Evolutionary conservation across 495 filamentous ascomycete genomes (phyloP).

Genomic region (Daldinia decipiens): DNA sequence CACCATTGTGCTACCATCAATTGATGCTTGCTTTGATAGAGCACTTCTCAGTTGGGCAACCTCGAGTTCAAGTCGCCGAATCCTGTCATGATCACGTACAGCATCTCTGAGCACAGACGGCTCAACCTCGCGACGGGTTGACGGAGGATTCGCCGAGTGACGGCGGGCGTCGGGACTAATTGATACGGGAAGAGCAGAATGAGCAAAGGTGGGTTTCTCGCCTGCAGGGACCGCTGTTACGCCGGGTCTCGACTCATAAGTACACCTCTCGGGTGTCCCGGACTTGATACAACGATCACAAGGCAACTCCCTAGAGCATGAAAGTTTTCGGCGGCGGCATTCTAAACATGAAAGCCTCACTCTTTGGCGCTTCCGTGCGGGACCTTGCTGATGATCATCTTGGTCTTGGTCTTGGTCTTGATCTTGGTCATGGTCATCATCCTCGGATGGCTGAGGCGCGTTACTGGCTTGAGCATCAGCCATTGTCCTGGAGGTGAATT

Average conservation of each 20-base stretch:
- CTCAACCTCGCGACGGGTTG: constrained; percentile 40
- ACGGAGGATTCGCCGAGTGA: constrained; percentile 38
- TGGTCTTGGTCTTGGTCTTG: constrained; percentile 31
- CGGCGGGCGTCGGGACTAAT: constrained; percentile 36
- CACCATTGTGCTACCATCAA: constrained; percentile 49
- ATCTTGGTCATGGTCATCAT: constrained; percentile 34
- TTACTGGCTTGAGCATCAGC: constrained; percentile 28
- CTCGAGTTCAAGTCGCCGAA: constrained; percentile 61
- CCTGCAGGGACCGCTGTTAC: constrained; percentile 4
- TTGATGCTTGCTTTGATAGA: constrained; percentile 52
- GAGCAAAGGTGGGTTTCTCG: constrained; percentile 25
- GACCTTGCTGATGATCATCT: constrained; percentile 47
- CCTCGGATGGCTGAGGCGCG: constrained; percentile 28
- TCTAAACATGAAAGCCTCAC: constrained; percentile 62
- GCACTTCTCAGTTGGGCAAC: constrained; percentile 58
- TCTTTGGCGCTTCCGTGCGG: constrained; percentile 59
- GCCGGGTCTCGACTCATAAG: constrained; percentile 61
- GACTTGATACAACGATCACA: constrained; percentile 63
- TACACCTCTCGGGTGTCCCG: constrained; percentile 60
- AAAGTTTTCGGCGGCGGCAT: constrained; percentile 61
- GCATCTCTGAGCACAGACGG: constrained; percentile 31
- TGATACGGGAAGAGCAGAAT: constrained; percentile 19
- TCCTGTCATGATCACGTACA: constrained; percentile 56
- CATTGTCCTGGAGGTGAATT: constrained; percentile 25
- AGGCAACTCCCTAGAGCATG: constrained; percentile 62